These are phyloP conservation scores for Babjeviella inositovora DNA, from an alignment of 805 yeast genomes.

Conservation along the genomic window DNA sequence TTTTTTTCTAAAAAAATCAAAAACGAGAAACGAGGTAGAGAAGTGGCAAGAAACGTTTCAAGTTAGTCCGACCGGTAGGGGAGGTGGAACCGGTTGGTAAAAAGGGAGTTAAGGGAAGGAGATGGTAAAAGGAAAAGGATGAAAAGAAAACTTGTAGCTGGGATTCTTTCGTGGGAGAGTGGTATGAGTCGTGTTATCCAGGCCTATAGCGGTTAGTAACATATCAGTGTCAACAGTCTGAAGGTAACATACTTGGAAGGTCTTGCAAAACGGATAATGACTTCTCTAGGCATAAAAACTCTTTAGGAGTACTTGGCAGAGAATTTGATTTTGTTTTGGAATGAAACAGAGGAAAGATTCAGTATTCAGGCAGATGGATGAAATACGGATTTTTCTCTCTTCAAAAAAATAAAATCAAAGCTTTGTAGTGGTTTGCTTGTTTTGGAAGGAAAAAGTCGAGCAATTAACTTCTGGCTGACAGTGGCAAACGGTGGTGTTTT, in stretches of 20 bases:
- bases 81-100: neutral
- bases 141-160: too few relatives aligned
- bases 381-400: neutral
- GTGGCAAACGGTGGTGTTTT: too few relatives aligned
- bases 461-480: too few relatives aligned
- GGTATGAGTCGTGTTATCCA: conserved; percentile 1
- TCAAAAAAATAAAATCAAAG: neutral
- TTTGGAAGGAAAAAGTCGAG: too few relatives aligned
- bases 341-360: too few relatives aligned
- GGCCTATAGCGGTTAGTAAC: conserved; percentile 1
- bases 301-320: conserved; percentile 1
- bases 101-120: too few relatives aligned
- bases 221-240: neutral
- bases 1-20: conserved; percentile 1
- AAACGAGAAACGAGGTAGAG: conserved; percentile 21
- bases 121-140: too few relatives aligned
- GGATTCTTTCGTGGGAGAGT: too few relatives aligned
- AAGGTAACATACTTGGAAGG: conserved; percentile 1
- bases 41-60: conserved; percentile 31
- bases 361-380: neutral
- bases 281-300: conserved; percentile 1
- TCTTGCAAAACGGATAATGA: conserved; percentile 1
- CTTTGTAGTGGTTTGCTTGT: neutral
- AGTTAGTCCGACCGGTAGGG: conserved; percentile 2
- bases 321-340: neutral